Evolutionary conservation across 257 asterid species (phyloP).

Genomic region (Solanum chilense): DNA sequence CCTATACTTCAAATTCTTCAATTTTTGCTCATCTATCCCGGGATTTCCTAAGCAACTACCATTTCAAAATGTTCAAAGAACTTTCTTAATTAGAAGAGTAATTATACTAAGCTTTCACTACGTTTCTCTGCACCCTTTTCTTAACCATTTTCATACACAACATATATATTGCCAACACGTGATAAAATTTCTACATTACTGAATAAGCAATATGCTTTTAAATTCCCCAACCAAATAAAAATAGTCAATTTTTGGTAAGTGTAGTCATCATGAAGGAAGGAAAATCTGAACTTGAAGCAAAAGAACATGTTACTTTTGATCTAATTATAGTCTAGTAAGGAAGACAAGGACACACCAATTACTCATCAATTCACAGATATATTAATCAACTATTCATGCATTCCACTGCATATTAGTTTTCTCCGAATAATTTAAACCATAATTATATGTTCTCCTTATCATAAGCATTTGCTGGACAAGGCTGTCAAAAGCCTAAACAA

Average conservation of each 20-base stretch:
- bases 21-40: not conserved
- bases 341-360: not conserved
- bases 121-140: not conserved
- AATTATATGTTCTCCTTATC: not conserved
- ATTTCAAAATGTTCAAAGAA: not conserved
- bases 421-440: not conserved
- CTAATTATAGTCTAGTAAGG: not conserved
- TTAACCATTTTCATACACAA: not conserved
- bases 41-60: not conserved
- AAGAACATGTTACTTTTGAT: not conserved
- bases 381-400: not conserved
- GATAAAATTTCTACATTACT: not conserved
- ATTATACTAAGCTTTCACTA: not conserved
- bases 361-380: not conserved
- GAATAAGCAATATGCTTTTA: not conserved
- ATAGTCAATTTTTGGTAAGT: not conserved
- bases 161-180: not conserved
- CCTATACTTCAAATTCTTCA: not conserved
- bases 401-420: not conserved
- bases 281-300: not conserved
- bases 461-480: not conserved
- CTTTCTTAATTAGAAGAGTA: not conserved
- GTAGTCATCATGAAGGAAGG: not conserved
- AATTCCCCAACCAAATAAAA: not conserved
- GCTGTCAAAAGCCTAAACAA: not conserved